Evolutionary conservation across 345 rosid species (phyloP).

Genomic region (Gossypium anomalum): DNA sequence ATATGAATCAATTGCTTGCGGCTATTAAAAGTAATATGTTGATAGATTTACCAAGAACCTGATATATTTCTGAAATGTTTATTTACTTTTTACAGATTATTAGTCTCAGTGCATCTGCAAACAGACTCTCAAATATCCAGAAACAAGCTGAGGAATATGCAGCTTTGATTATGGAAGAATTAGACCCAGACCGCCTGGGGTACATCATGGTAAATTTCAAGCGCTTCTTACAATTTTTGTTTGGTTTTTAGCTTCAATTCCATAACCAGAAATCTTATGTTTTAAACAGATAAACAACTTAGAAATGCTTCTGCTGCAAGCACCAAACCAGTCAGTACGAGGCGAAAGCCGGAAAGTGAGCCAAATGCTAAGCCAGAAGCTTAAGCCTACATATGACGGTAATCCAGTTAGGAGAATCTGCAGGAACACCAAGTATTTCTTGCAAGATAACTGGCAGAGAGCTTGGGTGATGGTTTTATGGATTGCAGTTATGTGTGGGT

Average conservation of each 20-base stretch:
- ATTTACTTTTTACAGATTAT: constrained; percentile 43
- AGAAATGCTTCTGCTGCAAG: constrained; percentile 63
- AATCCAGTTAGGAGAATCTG: constrained; percentile 49
- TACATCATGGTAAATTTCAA: constrained; percentile 56
- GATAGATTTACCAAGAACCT: background rate
- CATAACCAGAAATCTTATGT: background rate
- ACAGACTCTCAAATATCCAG: constrained; percentile 56
- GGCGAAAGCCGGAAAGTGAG: constrained; percentile 67
- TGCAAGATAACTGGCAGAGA: constrained; percentile 71
- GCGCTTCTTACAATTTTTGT: background rate
- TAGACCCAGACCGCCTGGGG: constrained; percentile 68
- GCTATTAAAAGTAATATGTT: background rate
- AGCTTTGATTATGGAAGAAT: constrained; percentile 76
- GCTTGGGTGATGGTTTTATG: constrained; percentile 65
- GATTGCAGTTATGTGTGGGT: constrained; percentile 52
- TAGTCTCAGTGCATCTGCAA: constrained; percentile 73
- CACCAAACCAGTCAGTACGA: constrained; percentile 42
- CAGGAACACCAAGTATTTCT: constrained; percentile 40
- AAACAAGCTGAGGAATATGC: constrained; percentile 81
- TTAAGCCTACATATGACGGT: constrained; percentile 46
- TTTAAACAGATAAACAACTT: constrained; percentile 51
- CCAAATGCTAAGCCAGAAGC: constrained; percentile 71
- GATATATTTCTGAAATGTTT: background rate
- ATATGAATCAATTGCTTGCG: background rate
- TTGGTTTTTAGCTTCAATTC: background rate